Evolutionary conservation across 805 yeast species (phyloP).

Genomic region (Tetrapisispora fleetii): DNA sequence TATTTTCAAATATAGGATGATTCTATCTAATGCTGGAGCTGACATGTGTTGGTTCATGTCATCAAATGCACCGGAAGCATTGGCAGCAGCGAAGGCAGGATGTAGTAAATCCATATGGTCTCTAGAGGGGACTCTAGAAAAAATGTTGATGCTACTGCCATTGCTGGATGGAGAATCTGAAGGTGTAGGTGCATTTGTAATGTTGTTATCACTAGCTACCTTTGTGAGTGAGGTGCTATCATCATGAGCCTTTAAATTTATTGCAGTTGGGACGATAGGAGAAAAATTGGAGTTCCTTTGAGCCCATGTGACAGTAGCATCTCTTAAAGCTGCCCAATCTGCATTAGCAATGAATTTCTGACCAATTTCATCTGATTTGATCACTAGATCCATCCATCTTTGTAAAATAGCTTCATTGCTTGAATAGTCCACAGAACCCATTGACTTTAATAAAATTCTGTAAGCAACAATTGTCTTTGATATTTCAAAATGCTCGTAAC

Average conservation of each 20-base stretch:
- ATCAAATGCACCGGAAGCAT: slow-evolving; percentile 32
- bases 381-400: slow-evolving; percentile 44
- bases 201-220: slow-evolving; percentile 3
- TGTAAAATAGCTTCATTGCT: slow-evolving; percentile 41
- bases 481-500: slow-evolving; percentile 44
- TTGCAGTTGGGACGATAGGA: not conserved
- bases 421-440: slow-evolving; percentile 45
- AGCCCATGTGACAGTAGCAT: slow-evolving; percentile 43
- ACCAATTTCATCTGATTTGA: slow-evolving; percentile 39
- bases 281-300: slow-evolving; percentile 3
- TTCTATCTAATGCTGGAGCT: slow-evolving; percentile 33
- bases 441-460: slow-evolving; percentile 57
- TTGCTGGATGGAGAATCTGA: slow-evolving; percentile 1
- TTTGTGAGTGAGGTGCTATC: not conserved
- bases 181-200: slow-evolving; percentile 1
- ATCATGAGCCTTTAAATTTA: not conserved
- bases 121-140: slow-evolving; percentile 10
- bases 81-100: slow-evolving; percentile 32
- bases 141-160: not conserved
- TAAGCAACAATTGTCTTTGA: slow-evolving; percentile 54
- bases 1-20: slow-evolving; percentile 43
- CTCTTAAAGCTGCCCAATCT: slow-evolving; percentile 73
- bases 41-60: slow-evolving; percentile 11
- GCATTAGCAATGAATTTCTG: slow-evolving; percentile 61
- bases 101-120: slow-evolving; percentile 22